Conservation (phyloP, 164 flowering plant species). For the Protea cynaroides region DNA sequence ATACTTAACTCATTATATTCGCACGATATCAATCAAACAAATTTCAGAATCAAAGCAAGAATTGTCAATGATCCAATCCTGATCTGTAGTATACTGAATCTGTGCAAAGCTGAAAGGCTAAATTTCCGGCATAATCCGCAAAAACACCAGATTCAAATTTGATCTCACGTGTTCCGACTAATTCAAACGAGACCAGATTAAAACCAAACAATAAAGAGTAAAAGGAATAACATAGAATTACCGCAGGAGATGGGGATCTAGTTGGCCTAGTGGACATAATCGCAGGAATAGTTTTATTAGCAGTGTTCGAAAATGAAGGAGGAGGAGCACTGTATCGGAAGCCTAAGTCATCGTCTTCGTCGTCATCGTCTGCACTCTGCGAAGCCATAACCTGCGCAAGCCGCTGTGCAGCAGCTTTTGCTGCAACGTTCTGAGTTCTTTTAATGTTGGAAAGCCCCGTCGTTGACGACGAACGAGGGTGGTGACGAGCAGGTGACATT, state of each 20-base stretch:
- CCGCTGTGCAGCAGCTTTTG: conserved; percentile 90
- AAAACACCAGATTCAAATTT: neutral
- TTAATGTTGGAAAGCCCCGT: conserved; percentile 62
- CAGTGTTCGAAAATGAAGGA: conserved; percentile 22
- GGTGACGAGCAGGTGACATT: conserved; percentile 65
- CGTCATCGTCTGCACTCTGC: conserved; percentile 50
- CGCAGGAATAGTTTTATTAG: conserved; percentile 16
- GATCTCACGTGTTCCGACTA: neutral
- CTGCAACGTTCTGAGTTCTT: conserved; percentile 87
- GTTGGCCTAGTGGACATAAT: conserved; percentile 31
- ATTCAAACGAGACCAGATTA: conserved; percentile 1
- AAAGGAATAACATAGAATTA: conserved; percentile 16
- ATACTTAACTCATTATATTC: neutral
- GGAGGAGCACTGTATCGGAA: conserved; percentile 50
- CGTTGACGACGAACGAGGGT: conserved; percentile 20
- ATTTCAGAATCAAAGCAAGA: neutral
- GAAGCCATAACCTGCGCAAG: conserved; percentile 94
- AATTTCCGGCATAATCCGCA: neutral
- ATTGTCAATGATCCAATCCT: neutral
- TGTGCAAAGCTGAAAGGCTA: neutral
- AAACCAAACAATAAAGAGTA: neutral
- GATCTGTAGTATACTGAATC: neutral
- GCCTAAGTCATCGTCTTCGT: conserved; percentile 71
- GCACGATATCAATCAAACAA: neutral
- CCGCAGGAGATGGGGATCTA: conserved; percentile 97